These are phyloP conservation scores for Bimuria novae-zelandiae DNA, from an alignment of 2,329 filamentous ascomycete species.

Conservation along the genomic window DNA sequence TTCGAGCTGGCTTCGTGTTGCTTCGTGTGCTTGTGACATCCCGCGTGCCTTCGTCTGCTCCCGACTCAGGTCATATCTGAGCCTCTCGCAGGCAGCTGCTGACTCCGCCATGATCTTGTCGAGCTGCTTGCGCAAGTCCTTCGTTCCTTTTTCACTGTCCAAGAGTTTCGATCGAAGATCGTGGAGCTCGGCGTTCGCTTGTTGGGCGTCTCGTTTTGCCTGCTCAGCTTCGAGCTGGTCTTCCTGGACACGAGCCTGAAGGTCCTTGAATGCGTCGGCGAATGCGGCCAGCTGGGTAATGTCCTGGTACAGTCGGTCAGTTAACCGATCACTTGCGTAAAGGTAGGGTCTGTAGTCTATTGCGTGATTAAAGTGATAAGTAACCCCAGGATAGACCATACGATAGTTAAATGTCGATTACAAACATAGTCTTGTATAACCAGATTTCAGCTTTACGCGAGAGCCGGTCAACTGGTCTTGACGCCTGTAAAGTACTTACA, in stretches of 20 bases:
- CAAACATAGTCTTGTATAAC: no score
- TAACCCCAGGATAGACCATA: no score
- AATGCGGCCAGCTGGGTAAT: background rate
- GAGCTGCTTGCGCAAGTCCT: background rate
- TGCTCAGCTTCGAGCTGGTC: background rate
- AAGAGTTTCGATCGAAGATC: background rate
- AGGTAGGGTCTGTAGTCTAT: no score
- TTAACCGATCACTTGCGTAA: background rate
- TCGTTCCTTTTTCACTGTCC: background rate
- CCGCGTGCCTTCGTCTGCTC: background rate
- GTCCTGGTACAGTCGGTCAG: background rate
- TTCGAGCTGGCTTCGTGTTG: background rate
- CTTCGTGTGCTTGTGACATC: background rate
- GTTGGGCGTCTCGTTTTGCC: background rate
- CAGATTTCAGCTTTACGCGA: no score
- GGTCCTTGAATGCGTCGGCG: background rate
- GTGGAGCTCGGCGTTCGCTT: background rate
- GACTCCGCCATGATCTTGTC: background rate
- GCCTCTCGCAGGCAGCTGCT: background rate
- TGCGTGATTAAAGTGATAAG: no score
- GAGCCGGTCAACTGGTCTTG: no score
- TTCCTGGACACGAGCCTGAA: no score
- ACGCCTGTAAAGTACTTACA: no score
- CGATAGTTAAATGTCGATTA: no score
- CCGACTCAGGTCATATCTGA: background rate